Evolutionary conservation across 2,329 filamentous ascomycete species (phyloP), one percentile per base, ranked within the genome.

Genomic region (Nigrograna mackinnonii): DNA sequence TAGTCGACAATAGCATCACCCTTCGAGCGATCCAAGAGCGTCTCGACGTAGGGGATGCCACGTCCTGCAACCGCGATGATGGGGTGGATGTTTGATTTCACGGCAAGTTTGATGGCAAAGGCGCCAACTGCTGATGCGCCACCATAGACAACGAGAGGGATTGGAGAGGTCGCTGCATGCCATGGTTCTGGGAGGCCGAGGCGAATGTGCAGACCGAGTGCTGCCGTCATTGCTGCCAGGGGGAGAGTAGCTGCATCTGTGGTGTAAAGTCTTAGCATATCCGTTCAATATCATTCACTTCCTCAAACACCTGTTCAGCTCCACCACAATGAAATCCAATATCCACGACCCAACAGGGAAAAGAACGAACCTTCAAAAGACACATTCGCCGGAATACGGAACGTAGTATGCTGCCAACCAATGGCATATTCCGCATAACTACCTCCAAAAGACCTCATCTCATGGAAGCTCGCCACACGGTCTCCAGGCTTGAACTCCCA

Each of bases 401-500:
- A 83, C 0, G 80, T 83, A 0, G 80, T 80, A 52, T 79, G 71
- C 22, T 74, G 71, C 64, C 71, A 77, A 0, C 77, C 75, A 9
- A 85, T 64, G 3, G 80, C 78, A 50, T 85, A 86, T 55, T 85
- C 82, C 3, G 82, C 83, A 46, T 77, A 86, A 6, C 71, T 75
- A 2, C 83, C 83, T 24, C 72, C 58, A 0, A 74, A 69, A 1
- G 67, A 65, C 32, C 64, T 52, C 73, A 85, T 83, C 47, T 80
- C 67, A 48, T 77, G 74, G 66, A 82, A 80, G 3, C 76, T 78
- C 6, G 77, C 75, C 1, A 83, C 79, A 13, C 79, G 74, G 60
- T 83, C 79, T 22, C 80, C 80, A 0, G 68, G 66, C 46, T 75
- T 76, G 71, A 84, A 84, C 51, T 82, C 80, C 42, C 64, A 74